Evolutionary conservation across 1,139 yeast species (phyloP).

Genomic region (Yamadazyma diospyri): DNA sequence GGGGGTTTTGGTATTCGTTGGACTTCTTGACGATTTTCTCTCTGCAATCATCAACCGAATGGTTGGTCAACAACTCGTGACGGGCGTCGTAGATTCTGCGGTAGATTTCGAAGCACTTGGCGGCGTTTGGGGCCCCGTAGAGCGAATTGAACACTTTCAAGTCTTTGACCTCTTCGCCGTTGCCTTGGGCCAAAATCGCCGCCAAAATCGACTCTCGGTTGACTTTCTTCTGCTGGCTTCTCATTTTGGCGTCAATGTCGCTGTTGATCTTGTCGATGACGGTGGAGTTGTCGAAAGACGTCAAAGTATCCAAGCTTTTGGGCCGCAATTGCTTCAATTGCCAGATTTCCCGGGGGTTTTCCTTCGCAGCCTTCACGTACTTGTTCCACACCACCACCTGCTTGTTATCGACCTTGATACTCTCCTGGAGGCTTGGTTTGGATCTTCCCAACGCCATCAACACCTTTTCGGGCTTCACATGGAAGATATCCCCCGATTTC

Average conservation of each 20-base stretch:
- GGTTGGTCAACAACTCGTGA: constrained; percentile 23
- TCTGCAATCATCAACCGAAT: constrained; percentile 15
- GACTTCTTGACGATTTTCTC: constrained; percentile 32
- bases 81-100: constrained; percentile 24
- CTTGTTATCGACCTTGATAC: constrained; percentile 63
- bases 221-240: constrained; percentile 35
- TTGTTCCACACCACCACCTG: constrained; percentile 77
- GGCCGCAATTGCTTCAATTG: constrained; percentile 47
- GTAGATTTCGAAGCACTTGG: constrained; percentile 32
- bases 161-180: constrained; percentile 20
- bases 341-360: constrained; percentile 60
- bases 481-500: constrained; percentile 81
- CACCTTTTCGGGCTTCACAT: constrained; percentile 83
- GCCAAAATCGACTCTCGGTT: constrained; percentile 46
- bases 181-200: constrained; percentile 29
- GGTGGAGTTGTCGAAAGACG: constrained; percentile 16
- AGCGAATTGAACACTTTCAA: constrained; percentile 17
- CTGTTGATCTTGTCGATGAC: constrained; percentile 25
- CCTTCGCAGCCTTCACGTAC: constrained; percentile 56
- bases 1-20: constrained; percentile 30
- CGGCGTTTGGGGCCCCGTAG: constrained; percentile 22
- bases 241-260: constrained; percentile 29
- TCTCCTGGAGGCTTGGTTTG: constrained; percentile 70
- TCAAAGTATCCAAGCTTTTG: constrained; percentile 31
- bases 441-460: constrained; percentile 78